Percentiles rank a stretch among this genome's conserved stretches.
Conservation (phyloP, 2,329 filamentous ascomycete genomes). For the Xylaria sp. region DNA sequence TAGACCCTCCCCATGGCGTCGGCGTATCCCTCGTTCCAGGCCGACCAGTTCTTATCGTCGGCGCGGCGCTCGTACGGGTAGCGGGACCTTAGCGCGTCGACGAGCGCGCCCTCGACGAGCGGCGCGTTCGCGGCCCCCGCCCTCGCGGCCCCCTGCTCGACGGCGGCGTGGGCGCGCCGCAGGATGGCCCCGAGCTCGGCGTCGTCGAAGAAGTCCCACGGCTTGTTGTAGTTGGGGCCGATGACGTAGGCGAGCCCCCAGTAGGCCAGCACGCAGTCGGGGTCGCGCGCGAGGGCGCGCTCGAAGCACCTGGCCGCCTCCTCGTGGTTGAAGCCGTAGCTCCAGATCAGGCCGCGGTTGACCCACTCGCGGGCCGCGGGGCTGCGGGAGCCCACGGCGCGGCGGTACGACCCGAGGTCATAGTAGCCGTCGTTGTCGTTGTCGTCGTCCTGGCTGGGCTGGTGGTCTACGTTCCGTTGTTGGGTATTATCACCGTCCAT, state of each 20-base stretch:
- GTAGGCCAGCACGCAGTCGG: constrained; percentile 62
- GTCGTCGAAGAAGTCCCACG: constrained; percentile 71
- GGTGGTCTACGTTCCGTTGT: neutral
- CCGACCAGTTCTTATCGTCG: constrained; percentile 52
- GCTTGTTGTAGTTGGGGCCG: constrained; percentile 78
- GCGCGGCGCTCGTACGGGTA: constrained; percentile 58
- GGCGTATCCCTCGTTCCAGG: constrained; percentile 64
- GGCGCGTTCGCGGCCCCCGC: constrained; percentile 40
- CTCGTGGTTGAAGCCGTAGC: constrained; percentile 76
- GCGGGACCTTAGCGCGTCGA: constrained; percentile 62
- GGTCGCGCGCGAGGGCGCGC: constrained; percentile 57
- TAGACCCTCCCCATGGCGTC: constrained; percentile 63
- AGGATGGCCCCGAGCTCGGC: constrained; percentile 59
- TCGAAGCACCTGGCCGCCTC: constrained; percentile 69
- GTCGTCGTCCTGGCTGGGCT: neutral
- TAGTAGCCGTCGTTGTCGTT: no score
- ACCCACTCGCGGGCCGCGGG: constrained; percentile 66
- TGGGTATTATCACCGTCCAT: constrained; percentile 8
- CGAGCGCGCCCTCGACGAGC: constrained; percentile 63
- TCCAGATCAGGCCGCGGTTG: constrained; percentile 72
- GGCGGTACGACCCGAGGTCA: constrained; percentile 62
- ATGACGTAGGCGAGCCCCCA: constrained; percentile 73
- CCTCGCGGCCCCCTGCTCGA: constrained; percentile 49
- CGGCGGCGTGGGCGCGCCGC: constrained; percentile 49
- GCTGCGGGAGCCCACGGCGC: constrained; percentile 57